Conservation (phyloP, 306 rosid species). For the Mimosa pudica region DNA sequence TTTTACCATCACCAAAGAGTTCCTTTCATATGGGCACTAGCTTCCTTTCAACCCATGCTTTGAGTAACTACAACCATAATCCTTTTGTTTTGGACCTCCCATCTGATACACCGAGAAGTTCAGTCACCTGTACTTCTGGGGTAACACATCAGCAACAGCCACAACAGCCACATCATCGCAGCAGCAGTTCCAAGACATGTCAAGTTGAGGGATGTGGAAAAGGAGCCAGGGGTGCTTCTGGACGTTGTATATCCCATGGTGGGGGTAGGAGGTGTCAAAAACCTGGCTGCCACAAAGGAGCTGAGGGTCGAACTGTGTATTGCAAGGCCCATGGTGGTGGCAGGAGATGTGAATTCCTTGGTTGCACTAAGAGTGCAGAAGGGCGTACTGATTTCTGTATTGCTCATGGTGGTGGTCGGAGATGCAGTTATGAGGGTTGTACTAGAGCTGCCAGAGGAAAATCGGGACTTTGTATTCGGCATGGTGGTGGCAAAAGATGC, state of each 20-base stretch:
- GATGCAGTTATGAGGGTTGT: constrained; percentile 70
- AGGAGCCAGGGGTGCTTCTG: constrained; percentile 88
- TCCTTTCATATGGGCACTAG: constrained; percentile 32
- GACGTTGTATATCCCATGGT: constrained; percentile 82
- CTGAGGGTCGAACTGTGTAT: constrained; percentile 80
- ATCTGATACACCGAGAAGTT: constrained; percentile 58
- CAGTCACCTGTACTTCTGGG: constrained; percentile 69
- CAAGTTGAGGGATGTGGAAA: constrained; percentile 80
- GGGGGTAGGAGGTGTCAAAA: constrained; percentile 83
- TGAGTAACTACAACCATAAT: constrained; percentile 27
- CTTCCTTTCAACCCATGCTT: constrained; percentile 42
- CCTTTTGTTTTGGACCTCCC: constrained; percentile 46
- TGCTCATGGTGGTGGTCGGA: constrained; percentile 83
- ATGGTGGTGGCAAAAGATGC: constrained; percentile 87
- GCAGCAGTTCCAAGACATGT: constrained; percentile 59
- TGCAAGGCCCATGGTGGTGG: constrained; percentile 92
- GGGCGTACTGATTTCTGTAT: constrained; percentile 79
- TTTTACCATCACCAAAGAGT: constrained; percentile 36
- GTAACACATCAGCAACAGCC: constrained; percentile 51
- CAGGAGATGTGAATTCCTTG: constrained; percentile 70
- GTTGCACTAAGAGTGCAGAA: constrained; percentile 83
- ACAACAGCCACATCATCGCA: constrained; percentile 49
- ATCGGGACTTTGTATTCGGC: constrained; percentile 76
- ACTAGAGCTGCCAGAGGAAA: constrained; percentile 80
- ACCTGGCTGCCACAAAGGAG: constrained; percentile 76